A percentile compares a stretch with the other conserved stretches of the same genome.
phyloP scores from a whole-genome alignment of 192 early-diverging fungal genomes.

The Coemansia interrupta region DNA sequence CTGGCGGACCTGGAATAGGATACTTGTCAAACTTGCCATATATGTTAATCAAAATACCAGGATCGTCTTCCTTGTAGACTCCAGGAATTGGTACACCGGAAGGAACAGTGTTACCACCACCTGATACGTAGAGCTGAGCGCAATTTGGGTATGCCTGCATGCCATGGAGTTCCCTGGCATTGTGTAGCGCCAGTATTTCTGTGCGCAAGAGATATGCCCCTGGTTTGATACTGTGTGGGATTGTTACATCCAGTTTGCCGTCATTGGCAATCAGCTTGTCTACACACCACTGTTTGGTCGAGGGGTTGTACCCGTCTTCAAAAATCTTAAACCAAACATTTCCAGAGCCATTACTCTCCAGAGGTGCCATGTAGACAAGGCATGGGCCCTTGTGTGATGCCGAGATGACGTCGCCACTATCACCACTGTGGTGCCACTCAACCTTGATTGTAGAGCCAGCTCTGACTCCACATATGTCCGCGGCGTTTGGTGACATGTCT shows the following conservation, averaged over 20 bases:
- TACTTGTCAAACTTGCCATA: background rate
- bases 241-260: background rate
- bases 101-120: background rate
- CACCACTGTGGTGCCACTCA: conserved; percentile 1
- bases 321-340: conserved; percentile 16
- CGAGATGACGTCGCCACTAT: background rate
- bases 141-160: conserved; percentile 8
- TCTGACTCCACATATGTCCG: background rate
- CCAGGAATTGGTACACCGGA: conserved; percentile 1
- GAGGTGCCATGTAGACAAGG: conserved; percentile 11
- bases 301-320: conserved; percentile 8
- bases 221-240: conserved; percentile 2
- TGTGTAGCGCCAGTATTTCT: conserved; percentile 8
- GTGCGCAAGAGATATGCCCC: conserved; percentile 5
- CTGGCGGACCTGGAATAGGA: conserved; percentile 2
- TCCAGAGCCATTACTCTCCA: conserved; percentile 8
- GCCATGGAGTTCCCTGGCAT: background rate
- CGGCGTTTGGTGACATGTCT: background rate
- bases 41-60: conserved; percentile 1
- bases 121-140: conserved; percentile 4
- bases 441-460: conserved; percentile 9
- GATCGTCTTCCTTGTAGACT: conserved; percentile 5
- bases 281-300: conserved; percentile 2
- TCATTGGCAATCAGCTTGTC: conserved; percentile 6
- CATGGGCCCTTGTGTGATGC: conserved; percentile 8